A percentile compares a stretch with the other conserved stretches of the same genome.
Evolutionary conservation across 2,329 filamentous ascomycete genomes (phyloP).

Genomic region (Raffaelea arxii): DNA sequence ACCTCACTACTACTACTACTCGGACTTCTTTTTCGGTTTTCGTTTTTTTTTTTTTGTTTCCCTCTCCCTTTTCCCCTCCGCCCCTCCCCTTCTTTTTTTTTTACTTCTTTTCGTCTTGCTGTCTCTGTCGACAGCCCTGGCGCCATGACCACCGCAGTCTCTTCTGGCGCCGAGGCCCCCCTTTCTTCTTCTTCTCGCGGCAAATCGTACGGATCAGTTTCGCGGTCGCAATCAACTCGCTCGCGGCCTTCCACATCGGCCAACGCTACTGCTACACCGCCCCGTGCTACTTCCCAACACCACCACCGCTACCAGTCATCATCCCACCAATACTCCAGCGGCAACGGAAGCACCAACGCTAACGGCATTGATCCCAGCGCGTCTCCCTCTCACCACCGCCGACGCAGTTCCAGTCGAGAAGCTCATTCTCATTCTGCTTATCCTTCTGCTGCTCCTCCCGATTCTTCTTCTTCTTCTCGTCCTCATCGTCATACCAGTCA

Average conservation of each 20-base stretch:
- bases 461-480: constrained; percentile 30
- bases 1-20: background rate
- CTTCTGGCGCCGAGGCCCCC: constrained; percentile 21
- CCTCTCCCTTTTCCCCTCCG: background rate
- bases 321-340: constrained; percentile 6
- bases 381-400: constrained; percentile 6
- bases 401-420: constrained; percentile 51
- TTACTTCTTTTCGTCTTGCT: background rate
- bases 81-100: background rate
- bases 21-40: background rate
- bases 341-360: constrained; percentile 2
- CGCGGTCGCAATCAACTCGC: constrained; percentile 27
- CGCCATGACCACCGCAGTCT: constrained; percentile 24
- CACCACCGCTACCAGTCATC: constrained; percentile 13
- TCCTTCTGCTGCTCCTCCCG: constrained; percentile 45
- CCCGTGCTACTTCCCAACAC: constrained; percentile 15
- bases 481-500: constrained; percentile 40
- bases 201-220: constrained; percentile 18
- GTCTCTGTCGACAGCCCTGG: constrained; percentile 4
- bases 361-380: constrained; percentile 7
- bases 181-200: constrained; percentile 19
- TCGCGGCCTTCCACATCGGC: constrained; percentile 21
- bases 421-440: constrained; percentile 51
- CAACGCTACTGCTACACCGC: constrained; percentile 5
- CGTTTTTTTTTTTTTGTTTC: background rate